Evolutionary conservation across 345 rosid species (phyloP).

Genomic region (Moricandia moricandioides): DNA sequence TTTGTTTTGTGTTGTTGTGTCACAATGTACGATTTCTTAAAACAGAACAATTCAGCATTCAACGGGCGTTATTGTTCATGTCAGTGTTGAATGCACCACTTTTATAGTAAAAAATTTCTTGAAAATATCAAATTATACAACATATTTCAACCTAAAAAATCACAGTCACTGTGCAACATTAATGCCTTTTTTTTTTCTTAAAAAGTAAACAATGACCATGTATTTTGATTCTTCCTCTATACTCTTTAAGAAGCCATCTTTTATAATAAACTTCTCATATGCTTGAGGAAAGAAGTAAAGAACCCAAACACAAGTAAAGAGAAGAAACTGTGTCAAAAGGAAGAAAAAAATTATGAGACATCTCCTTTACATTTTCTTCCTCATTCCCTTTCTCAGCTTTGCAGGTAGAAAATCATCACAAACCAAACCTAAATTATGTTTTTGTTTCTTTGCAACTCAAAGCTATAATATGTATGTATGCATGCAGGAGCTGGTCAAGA

Average conservation of each 20-base stretch:
- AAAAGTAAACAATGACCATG: not conserved
- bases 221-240: conserved; percentile 29
- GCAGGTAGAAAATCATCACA: conserved; percentile 41
- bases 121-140: not conserved
- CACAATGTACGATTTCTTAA: conserved; percentile 6
- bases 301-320: conserved; percentile 15
- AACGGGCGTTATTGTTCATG: conserved; percentile 31
- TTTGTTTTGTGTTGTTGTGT: conserved; percentile 2
- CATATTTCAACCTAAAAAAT: not conserved
- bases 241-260: conserved; percentile 19
- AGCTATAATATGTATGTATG: not conserved
- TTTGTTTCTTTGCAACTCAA: not conserved
- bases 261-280: conserved; percentile 26
- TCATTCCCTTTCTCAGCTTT: conserved; percentile 46
- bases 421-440: not conserved
- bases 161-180: conserved; percentile 3
- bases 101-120: not conserved
- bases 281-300: conserved; percentile 18
- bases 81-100: conserved; percentile 2
- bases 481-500: conserved; percentile 60
- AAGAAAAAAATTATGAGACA: conserved; percentile 14
- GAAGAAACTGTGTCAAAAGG: conserved; percentile 19
- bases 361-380: conserved; percentile 34
- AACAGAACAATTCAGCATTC: conserved; percentile 29
- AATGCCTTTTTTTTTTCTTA: not conserved